Evolutionary conservation across 1,139 yeast species (phyloP).

Genomic region (Trichomonascaceae sp.): DNA sequence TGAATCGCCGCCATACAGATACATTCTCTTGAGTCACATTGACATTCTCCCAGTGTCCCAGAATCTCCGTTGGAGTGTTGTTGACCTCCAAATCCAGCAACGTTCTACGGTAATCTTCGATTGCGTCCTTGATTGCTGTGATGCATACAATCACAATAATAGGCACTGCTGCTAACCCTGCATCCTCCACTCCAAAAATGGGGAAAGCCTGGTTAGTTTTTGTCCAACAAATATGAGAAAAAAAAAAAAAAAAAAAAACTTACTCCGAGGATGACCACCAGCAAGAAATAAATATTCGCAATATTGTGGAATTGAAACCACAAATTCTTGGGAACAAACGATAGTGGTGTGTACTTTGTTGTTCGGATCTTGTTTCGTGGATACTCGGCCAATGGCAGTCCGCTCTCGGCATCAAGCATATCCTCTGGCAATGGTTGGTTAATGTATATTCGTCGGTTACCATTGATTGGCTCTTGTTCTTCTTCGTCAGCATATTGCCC

Average conservation of each 20-base stretch:
- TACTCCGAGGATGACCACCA: constrained; percentile 50
- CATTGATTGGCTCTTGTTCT: neutral
- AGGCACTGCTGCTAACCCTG: constrained; percentile 89
- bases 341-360: constrained; percentile 78
- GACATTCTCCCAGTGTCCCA: constrained; percentile 55
- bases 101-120: constrained; percentile 85
- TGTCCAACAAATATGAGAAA: constrained; percentile 3
- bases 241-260: constrained; percentile 1
- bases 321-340: constrained; percentile 77
- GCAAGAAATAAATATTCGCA: constrained; percentile 73
- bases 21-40: constrained; percentile 60
- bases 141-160: constrained; percentile 81
- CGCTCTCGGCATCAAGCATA: constrained; percentile 41
- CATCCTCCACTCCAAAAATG: constrained; percentile 82
- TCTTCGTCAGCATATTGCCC: constrained; percentile 1
- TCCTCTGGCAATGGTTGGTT: constrained; percentile 56
- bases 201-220: constrained; percentile 36
- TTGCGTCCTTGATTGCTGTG: constrained; percentile 87
- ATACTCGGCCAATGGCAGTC: constrained; percentile 27
- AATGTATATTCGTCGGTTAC: constrained; percentile 20
- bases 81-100: constrained; percentile 72
- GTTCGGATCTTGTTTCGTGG: constrained; percentile 84
- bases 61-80: constrained; percentile 68
- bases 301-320: constrained; percentile 66
- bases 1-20: constrained; percentile 53